Evolutionary conservation across 176 grass and related monocot genomes (phyloP).

Genomic region (bread wheat (Triticum aestivum)): DNA sequence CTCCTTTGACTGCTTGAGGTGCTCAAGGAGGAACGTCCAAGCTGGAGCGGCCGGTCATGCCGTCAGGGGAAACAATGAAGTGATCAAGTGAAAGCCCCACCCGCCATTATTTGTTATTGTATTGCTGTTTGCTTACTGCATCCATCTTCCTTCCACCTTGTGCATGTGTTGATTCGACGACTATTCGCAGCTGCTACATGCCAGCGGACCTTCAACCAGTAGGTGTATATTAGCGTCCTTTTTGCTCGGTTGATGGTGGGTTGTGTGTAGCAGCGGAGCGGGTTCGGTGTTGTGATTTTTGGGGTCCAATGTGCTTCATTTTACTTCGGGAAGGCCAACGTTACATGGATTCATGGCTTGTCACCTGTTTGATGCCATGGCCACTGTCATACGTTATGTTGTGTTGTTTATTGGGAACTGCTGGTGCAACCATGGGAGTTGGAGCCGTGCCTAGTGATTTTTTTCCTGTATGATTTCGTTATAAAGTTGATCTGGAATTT

Average conservation of each 20-base stretch:
- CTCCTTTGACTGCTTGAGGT: background rate
- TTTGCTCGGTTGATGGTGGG: slow-evolving; percentile 36
- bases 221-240: slow-evolving; percentile 41
- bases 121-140: slow-evolving; percentile 10
- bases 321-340: background rate
- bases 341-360: slow-evolving; percentile 27
- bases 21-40: background rate
- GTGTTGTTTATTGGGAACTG: slow-evolving; percentile 38
- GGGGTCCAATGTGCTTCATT: background rate
- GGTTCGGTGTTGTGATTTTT: slow-evolving; percentile 27
- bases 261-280: slow-evolving; percentile 8
- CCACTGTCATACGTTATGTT: background rate
- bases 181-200: slow-evolving; percentile 20
- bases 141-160: slow-evolving; percentile 8
- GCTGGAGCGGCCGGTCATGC: slow-evolving; percentile 2
- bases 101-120: background rate
- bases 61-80: background rate
- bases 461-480: slow-evolving; percentile 11
- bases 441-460: background rate
- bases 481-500: slow-evolving; percentile 36
- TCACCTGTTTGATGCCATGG: slow-evolving; percentile 4
- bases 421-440: background rate
- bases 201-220: slow-evolving; percentile 20
- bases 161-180: slow-evolving; percentile 34
- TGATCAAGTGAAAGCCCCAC: slow-evolving; percentile 23